A percentile compares a stretch with the other conserved stretches of the same genome.
These are phyloP conservation scores for Erigeron canadensis DNA, from an alignment of 129 eudicot genomes.

Conservation along the genomic window DNA sequence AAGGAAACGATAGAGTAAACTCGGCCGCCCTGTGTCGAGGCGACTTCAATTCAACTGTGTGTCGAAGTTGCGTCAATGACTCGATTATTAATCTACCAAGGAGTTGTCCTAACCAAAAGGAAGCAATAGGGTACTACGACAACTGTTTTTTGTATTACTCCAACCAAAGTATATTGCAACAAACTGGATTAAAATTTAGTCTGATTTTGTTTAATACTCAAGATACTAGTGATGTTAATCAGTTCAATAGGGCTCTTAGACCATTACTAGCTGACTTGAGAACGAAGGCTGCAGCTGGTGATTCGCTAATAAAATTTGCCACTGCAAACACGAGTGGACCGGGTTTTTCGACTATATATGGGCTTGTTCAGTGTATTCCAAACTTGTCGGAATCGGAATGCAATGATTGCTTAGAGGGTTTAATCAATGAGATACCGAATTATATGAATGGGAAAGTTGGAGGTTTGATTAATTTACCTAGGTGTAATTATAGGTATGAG, in stretches of 20 bases:
- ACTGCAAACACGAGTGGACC: neutral
- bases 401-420: neutral
- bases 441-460: neutral
- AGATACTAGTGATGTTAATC: neutral
- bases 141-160: neutral
- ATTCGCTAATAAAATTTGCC: neutral
- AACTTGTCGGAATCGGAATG: neutral
- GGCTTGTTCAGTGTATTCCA: neutral
- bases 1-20: too few species aligned
- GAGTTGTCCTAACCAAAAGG: neutral
- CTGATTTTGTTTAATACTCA: rapidly evolving
- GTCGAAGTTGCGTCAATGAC: slow-evolving; percentile 4
- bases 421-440: neutral
- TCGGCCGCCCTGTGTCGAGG: neutral
- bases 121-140: slow-evolving; percentile 8
- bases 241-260: neutral
- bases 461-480: neutral
- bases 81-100: neutral
- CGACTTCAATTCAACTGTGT: neutral
- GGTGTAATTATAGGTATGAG: slow-evolving; percentile 1
- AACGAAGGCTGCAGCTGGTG: neutral
- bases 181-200: neutral
- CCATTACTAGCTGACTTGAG: neutral
- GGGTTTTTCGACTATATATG: neutral
- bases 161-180: neutral